phyloP scores from a whole-genome alignment of 2,329 filamentous ascomycete species.

The Ascochyta lentis region DNA sequence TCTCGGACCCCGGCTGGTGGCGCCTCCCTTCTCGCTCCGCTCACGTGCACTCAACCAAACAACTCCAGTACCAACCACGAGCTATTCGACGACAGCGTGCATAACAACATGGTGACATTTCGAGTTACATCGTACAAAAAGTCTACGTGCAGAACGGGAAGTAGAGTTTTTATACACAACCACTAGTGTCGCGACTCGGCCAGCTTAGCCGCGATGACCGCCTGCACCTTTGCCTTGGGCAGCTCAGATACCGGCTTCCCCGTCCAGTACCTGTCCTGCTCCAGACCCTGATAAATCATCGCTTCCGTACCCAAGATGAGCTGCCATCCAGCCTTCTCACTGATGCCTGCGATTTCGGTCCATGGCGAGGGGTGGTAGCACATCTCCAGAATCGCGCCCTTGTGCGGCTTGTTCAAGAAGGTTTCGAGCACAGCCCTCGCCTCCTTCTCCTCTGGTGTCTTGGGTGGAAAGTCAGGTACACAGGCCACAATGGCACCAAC shows the following conservation, averaged over 20 bases:
- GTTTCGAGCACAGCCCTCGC: conserved; percentile 64
- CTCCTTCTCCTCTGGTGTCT: conserved; percentile 66
- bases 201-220: conserved; percentile 53
- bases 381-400: conserved; percentile 79
- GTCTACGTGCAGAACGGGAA: conserved; percentile 5
- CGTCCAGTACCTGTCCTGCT: conserved; percentile 69
- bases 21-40: too few relatives aligned
- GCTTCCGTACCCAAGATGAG: conserved; percentile 79
- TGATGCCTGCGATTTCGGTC: conserved; percentile 69
- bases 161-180: conserved; percentile 1
- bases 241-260: conserved; percentile 64
- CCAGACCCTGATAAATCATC: conserved; percentile 77
- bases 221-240: conserved; percentile 66
- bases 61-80: too few relatives aligned
- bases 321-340: conserved; percentile 69
- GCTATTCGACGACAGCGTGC: too few relatives aligned
- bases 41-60: too few relatives aligned
- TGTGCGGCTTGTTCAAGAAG: conserved; percentile 58
- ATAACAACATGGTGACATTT: background rate
- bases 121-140: background rate
- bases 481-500: conserved; percentile 75
- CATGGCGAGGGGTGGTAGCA: conserved; percentile 75
- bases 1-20: too few relatives aligned
- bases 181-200: conserved; percentile 27
- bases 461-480: conserved; percentile 75